These are phyloP conservation scores for Linnemannia exigua DNA, from an alignment of 192 early-diverging fungal genomes.

Conservation along the genomic window DNA sequence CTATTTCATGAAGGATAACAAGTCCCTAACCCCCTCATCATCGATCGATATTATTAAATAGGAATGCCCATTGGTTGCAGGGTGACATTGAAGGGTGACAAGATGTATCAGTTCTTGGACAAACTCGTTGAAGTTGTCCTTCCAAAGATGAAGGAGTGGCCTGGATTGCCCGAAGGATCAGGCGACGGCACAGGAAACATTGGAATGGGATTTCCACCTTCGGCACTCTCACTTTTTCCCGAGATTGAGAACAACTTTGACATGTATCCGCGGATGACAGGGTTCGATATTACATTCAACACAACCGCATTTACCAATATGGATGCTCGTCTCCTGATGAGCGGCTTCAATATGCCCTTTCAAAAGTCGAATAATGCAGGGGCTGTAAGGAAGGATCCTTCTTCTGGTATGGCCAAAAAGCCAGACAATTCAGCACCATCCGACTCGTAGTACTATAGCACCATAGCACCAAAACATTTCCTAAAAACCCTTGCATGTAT, in stretches of 20 bases:
- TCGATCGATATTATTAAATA: slow-evolving; percentile 5
- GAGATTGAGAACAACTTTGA: slow-evolving; percentile 98
- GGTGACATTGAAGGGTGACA: slow-evolving; percentile 83
- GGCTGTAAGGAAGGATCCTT: slow-evolving; percentile 6
- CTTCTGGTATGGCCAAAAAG: neutral
- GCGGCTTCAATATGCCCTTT: slow-evolving; percentile 94
- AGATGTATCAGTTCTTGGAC: slow-evolving; percentile 96
- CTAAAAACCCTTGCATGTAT: neutral
- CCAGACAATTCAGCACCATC: neutral
- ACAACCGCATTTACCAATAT: slow-evolving; percentile 86
- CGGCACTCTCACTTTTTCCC: slow-evolving; percentile 92
- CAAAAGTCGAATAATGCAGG: slow-evolving; percentile 27
- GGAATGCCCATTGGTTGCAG: slow-evolving; percentile 92
- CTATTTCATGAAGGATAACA: neutral
- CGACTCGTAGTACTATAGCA: neutral
- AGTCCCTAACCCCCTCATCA: neutral
- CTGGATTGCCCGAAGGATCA: slow-evolving; percentile 77
- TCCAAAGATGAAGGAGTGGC: slow-evolving; percentile 94
- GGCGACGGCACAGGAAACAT: slow-evolving; percentile 89
- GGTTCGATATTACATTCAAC: slow-evolving; percentile 87
- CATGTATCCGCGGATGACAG: slow-evolving; percentile 90
- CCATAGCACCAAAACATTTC: neutral
- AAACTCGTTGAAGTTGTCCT: slow-evolving; percentile 95
- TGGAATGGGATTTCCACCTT: slow-evolving; percentile 86
- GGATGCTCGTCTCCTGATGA: slow-evolving; percentile 85